Base-by-base conservation (phyloP, 139 green algal species). In the Gonium pectorale region DNA sequence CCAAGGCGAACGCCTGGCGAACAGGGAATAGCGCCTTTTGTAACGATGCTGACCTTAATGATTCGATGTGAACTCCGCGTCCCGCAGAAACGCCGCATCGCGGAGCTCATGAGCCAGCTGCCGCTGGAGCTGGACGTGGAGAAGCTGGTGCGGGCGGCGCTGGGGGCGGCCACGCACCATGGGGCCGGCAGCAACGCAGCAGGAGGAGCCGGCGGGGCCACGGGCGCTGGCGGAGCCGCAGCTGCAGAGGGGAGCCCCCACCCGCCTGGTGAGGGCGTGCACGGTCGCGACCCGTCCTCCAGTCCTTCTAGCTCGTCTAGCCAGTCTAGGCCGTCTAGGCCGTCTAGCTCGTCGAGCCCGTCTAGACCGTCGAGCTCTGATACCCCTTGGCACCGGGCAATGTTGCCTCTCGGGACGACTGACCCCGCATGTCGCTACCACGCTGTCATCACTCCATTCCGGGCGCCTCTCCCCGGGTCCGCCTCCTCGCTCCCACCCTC, bases 91-190 rank as follows among this genome's bases (percentile, higher is more conserved):
- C 70, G 70, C 5, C 70, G 52, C 70, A 79, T 79, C 70, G 70
- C 70, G 7, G 70, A 79, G 70, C 46, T 79, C 17, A 54, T 79
- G 46, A 64, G 46, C 31, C 70, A 79, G n/a, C 46, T 79, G 44
- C 70, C 70, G 8, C 46, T 79, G 6, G 70, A 79, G 33, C 46
- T 79, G 46, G 70, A 79, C n/a, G 70, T 79, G 19, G 70, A 79
- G 70, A 79, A 79, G 44, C 52, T 79, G 46, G 46, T 79, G 13
- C 17, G 31, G 70, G 46, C 31, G 35, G 70, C 70, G 13, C 46
- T 79, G 27, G 68, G 31, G 7, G 68, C 31, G 4, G 43, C 40
- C 68, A 43, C n/a, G n/a, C n/a, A n/a, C n/a, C n/a, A 41, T 27
- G 43, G 43, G 1, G 41, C 67, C 67, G 41, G 40, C 37, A 74